Evolutionary conservation across 1,284 basidiomycete genomes (phyloP).

Genomic region (Fomitiporia mediterranea): DNA sequence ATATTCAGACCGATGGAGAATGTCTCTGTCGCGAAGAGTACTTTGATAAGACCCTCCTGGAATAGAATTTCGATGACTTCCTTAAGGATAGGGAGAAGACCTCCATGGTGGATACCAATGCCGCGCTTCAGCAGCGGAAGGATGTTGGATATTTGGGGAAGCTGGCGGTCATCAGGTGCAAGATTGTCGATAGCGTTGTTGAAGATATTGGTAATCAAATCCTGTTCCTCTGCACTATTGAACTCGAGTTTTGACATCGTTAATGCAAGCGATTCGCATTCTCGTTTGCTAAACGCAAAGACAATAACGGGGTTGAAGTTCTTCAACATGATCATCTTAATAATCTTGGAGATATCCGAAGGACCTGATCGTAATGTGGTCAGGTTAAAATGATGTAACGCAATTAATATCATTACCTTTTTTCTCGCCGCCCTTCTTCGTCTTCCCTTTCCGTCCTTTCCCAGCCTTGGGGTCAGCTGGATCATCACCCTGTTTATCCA

Average conservation of each 20-base stretch:
- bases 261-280: conserved; percentile 92
- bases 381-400: conserved; percentile 12
- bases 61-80: conserved; percentile 99
- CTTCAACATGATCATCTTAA: conserved; percentile 98
- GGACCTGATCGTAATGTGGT: conserved; percentile 46
- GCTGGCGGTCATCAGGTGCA: conserved; percentile 80
- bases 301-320: conserved; percentile 99
- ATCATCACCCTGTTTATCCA: conserved; percentile 85
- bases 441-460: conserved; percentile 85
- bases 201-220: conserved; percentile 86
- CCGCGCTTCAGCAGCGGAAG: conserved; percentile 93
- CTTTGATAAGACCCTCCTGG: conserved; percentile 99
- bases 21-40: conserved; percentile 97
- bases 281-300: conserved; percentile 97
- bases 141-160: conserved; percentile 94
- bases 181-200: conserved; percentile 92
- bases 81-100: conserved; percentile 94
- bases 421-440: conserved; percentile 79
- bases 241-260: conserved; percentile 95
- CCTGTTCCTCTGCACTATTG: conserved; percentile 92
- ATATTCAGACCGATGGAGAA: conserved; percentile 99
- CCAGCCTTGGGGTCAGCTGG: conserved; percentile 80
- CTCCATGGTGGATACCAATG: conserved; percentile 98
- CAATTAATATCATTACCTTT: conserved; percentile 53
- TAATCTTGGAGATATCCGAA: conserved; percentile 96